Percentiles rank a stretch among this genome's conserved stretches.
Evolutionary conservation across 805 yeast genomes (phyloP).

Genomic region (Suhomyces sp.): DNA sequence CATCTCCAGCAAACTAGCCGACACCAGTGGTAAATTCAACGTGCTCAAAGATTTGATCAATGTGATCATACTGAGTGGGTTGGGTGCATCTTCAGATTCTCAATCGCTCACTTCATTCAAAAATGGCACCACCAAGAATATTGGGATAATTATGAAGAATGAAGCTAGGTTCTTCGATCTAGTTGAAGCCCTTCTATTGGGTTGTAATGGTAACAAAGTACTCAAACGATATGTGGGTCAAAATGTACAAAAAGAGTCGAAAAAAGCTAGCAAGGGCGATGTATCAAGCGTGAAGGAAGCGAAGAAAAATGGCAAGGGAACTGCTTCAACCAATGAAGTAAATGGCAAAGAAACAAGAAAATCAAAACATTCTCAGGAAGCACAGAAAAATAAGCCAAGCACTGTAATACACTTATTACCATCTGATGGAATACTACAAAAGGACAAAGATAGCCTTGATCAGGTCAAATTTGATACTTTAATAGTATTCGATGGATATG

Average conservation of each 20-base stretch:
- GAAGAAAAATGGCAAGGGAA: constrained; percentile 2
- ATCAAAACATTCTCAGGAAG: neutral
- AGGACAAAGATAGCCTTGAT: constrained; percentile 23
- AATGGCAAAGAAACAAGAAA: neutral
- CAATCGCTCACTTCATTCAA: constrained; percentile 18
- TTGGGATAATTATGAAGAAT: constrained; percentile 70
- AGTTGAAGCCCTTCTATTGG: constrained; percentile 67
- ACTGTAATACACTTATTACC: constrained; percentile 16
- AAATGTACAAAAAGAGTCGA: constrained; percentile 51
- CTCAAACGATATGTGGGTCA: constrained; percentile 64
- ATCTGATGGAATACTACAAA: constrained; percentile 13
- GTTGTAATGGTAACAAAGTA: constrained; percentile 46
- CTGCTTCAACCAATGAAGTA: neutral
- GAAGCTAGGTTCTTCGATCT: constrained; percentile 67
- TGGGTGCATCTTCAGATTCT: too few relatives aligned
- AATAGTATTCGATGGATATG: constrained; percentile 63
- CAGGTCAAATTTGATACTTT: constrained; percentile 52
- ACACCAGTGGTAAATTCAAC: constrained; percentile 81
- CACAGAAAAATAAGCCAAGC: neutral
- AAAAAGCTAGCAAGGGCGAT: constrained; percentile 12
- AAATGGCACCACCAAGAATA: constrained; percentile 37
- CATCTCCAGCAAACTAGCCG: constrained; percentile 65
- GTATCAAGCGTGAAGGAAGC: neutral
- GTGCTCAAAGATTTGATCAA: constrained; percentile 64
- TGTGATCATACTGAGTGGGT: constrained; percentile 42